A percentile compares a stretch with the other conserved stretches of the same genome.
Conservation (phyloP, 306 rosid species). For the Prunus mira region DNA sequence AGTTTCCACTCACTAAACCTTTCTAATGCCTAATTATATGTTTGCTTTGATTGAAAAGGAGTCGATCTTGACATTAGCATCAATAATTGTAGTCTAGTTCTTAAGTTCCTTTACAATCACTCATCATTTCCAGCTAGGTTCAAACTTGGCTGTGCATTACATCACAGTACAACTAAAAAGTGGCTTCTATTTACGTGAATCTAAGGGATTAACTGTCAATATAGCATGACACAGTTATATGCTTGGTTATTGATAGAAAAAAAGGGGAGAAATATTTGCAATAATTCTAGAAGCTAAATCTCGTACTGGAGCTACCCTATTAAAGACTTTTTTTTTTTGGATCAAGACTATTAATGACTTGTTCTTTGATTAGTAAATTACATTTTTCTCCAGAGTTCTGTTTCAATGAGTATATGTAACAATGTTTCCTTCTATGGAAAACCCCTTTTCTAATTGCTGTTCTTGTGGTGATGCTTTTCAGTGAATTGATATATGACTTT, state of each 20-base stretch:
- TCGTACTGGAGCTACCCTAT: background rate
- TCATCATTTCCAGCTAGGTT: background rate
- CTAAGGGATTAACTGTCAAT: background rate
- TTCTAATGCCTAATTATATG: background rate
- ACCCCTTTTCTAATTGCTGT: slow-evolving; percentile 23
- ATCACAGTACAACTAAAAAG: background rate
- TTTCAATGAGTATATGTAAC: background rate
- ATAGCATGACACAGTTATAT: background rate
- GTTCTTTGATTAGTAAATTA: too few relatives aligned
- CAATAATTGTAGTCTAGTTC: background rate
- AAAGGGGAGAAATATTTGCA: background rate
- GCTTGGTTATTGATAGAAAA: background rate
- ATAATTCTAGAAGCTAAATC: background rate
- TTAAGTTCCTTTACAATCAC: background rate
- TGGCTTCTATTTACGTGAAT: background rate
- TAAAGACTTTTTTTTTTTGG: too few relatives aligned
- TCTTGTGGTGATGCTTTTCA: slow-evolving; percentile 41
- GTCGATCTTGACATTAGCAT: background rate
- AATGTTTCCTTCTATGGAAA: background rate
- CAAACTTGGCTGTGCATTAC: background rate
- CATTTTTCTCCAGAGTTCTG: background rate
- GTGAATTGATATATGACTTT: slow-evolving; percentile 86
- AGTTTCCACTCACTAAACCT: background rate
- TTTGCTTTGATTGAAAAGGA: background rate
- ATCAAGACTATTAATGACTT: too few relatives aligned